Percentiles rank a stretch among this genome's conserved stretches.
phyloP scores from a whole-genome alignment of 441 rosid genomes.

The Arabidopsis hybrid region DNA sequence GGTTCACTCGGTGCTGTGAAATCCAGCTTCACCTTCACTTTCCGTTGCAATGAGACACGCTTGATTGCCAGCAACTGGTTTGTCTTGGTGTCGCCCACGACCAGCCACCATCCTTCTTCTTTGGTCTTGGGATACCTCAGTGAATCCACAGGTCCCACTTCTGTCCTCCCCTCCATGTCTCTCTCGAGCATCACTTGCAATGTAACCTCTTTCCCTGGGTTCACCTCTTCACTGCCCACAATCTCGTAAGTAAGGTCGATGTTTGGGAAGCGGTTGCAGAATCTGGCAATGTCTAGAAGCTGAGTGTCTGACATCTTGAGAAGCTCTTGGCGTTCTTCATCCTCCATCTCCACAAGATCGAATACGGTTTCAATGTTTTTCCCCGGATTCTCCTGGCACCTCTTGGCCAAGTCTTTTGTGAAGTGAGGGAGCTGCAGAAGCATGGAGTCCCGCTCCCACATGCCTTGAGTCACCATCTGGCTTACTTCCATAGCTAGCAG shows the following conservation, averaged over 20 bases:
- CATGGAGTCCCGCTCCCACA: conserved; percentile 98
- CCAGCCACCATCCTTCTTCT: conserved; percentile 99
- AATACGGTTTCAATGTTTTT: conserved; percentile 81
- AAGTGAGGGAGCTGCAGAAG: conserved; percentile 95
- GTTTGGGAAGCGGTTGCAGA: conserved; percentile 91
- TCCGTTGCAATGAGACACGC: conserved; percentile 85
- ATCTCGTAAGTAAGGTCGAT: conserved; percentile 81
- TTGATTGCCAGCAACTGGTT: conserved; percentile 90
- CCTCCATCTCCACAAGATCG: conserved; percentile 95
- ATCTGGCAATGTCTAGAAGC: conserved; percentile 82
- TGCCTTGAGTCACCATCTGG: conserved; percentile 98
- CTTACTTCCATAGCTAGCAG: conserved; percentile 96
- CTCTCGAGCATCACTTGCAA: conserved; percentile 79
- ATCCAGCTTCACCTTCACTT: conserved; percentile 78
- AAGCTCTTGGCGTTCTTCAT: conserved; percentile 81
- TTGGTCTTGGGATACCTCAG: conserved; percentile 80
- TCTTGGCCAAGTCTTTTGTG: conserved; percentile 82
- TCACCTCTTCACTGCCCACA: conserved; percentile 59
- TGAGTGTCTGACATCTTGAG: conserved; percentile 72
- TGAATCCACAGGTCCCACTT: conserved; percentile 84
- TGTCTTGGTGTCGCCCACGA: conserved; percentile 82
- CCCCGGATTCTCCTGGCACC: conserved; percentile 88
- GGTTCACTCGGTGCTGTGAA: conserved; percentile 76
- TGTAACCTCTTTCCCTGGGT: conserved; percentile 69
- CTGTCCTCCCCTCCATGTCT: conserved; percentile 84